Conservation (phyloP, 2,329 filamentous ascomycete genomes). For the Sclerotinia spermophila region DNA sequence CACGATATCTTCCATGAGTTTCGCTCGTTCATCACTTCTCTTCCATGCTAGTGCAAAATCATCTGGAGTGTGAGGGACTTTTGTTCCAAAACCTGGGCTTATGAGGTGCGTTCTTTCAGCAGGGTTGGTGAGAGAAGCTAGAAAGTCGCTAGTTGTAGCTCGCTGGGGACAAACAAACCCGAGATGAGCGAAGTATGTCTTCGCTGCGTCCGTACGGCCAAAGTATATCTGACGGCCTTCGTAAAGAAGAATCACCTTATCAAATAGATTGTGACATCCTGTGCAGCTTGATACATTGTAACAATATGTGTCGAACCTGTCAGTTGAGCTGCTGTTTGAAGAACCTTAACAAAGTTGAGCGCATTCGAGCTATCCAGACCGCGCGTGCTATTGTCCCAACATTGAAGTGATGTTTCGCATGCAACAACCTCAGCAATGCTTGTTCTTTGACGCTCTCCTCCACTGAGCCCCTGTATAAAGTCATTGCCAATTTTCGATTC, state of each 20-base stretch:
- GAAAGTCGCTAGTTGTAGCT: conserved; percentile 55
- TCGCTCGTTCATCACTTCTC: conserved; percentile 42
- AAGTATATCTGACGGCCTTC: conserved; percentile 69
- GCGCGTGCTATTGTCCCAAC: no score
- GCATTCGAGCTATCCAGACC: no score
- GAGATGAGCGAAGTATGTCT: conserved; percentile 62
- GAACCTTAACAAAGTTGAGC: no score
- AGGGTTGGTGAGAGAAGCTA: conserved; percentile 67
- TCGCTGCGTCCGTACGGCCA: conserved; percentile 59
- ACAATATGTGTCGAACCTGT: no score
- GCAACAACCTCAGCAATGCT: no score
- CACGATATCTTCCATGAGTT: conserved; percentile 38
- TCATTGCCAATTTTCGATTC: no score
- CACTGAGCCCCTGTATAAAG: no score
- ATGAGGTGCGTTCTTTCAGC: conserved; percentile 53
- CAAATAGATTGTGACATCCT: no score
- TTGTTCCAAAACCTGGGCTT: conserved; percentile 53
- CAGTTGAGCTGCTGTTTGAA: no score
- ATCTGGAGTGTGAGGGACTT: conserved; percentile 61
- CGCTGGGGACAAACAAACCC: conserved; percentile 69
- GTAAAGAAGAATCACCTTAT: conserved; percentile 65
- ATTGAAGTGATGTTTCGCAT: no score
- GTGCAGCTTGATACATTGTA: no score
- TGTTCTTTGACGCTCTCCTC: no score
- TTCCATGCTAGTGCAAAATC: conserved; percentile 57